Percentiles rank a stretch among this genome's conserved stretches.
Evolutionary conservation across 192 early-diverging fungal species (phyloP).

Genomic region (Mortierella claussenii): DNA sequence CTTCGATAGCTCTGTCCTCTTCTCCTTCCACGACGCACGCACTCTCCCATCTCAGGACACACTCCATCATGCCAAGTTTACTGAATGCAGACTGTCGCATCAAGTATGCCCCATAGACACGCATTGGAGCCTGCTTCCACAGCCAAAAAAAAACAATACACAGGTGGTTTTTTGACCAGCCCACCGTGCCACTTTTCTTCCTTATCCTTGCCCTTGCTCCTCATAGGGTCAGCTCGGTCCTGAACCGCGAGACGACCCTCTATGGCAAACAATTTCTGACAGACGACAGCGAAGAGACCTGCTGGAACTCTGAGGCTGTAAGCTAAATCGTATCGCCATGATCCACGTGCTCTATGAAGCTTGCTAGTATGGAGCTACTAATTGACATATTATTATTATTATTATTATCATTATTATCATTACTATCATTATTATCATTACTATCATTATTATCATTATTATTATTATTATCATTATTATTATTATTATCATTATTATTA

Average conservation of each 20-base stretch:
- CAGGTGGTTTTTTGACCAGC: not conserved
- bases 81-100: constrained; percentile 52
- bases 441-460: not conserved
- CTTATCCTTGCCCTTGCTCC: not conserved
- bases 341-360: not conserved
- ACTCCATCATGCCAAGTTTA: too few species aligned
- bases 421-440: not conserved
- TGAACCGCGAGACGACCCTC: constrained; percentile 78
- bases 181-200: not conserved
- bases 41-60: too few species aligned
- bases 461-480: not conserved
- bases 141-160: not conserved
- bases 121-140: too few species aligned
- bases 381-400: not conserved
- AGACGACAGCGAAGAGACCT: constrained; percentile 85
- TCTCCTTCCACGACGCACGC: too few species aligned
- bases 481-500: not conserved
- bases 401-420: not conserved
- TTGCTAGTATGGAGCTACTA: not conserved
- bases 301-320: constrained; percentile 95
- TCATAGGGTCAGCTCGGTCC: constrained; percentile 86
- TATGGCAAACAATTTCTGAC: constrained; percentile 87
- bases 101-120: constrained; percentile 45
- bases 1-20: too few species aligned
- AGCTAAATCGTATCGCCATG: not conserved